A percentile compares a stretch with the other conserved stretches of the same genome.
Evolutionary conservation across 352 stramenopile species (phyloP).

Genomic region (Pythium dissotocum): DNA sequence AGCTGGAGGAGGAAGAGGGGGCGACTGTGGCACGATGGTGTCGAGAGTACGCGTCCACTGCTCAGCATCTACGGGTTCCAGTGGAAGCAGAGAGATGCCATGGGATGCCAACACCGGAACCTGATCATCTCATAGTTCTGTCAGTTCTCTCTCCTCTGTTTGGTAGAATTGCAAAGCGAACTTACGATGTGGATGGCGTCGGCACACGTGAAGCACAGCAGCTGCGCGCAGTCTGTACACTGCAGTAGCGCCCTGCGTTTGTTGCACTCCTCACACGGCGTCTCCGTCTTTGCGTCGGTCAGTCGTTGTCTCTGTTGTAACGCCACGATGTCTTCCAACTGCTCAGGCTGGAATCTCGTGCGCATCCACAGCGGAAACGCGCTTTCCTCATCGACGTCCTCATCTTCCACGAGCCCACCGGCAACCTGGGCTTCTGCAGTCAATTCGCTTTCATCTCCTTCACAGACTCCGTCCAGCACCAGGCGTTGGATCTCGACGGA

Average conservation of each 20-base stretch:
- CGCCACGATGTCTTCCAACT: neutral
- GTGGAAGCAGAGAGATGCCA: conserved; percentile 16
- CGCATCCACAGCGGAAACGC: conserved; percentile 7
- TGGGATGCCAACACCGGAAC: conserved; percentile 48
- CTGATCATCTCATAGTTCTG: conserved; percentile 18
- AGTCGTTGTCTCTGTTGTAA: neutral
- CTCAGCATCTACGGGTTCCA: neutral
- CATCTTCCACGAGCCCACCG: neutral
- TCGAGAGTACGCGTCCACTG: neutral
- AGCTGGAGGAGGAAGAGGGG: neutral
- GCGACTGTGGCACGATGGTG: neutral
- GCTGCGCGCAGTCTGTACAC: conserved; percentile 50
- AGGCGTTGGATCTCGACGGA: neutral
- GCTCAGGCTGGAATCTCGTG: neutral
- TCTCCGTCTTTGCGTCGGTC: neutral
- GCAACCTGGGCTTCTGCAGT: neutral
- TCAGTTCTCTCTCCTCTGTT: neutral
- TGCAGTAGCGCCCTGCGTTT: conserved; percentile 25
- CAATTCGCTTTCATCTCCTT: neutral
- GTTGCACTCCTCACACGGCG: conserved; percentile 62
- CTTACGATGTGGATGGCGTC: conserved; percentile 81
- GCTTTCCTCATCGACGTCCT: neutral
- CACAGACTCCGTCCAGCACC: neutral
- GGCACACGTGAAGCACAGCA: conserved; percentile 60
- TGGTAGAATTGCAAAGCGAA: neutral